phyloP scores from a whole-genome alignment of 148 eudicot species.

The Fagopyrum tataricum region DNA sequence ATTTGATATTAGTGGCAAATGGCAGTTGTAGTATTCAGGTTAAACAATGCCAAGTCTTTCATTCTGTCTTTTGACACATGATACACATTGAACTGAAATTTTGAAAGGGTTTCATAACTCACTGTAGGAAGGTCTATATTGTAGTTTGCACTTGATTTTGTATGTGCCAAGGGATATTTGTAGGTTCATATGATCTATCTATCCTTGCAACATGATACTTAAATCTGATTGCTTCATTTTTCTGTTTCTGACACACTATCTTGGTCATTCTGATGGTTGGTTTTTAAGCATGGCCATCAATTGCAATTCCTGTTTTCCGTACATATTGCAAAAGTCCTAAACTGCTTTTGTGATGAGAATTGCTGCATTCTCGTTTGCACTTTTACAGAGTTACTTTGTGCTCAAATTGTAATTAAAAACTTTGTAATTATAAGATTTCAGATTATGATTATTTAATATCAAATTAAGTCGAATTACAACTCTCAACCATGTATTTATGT shows the following conservation, averaged over 20 bases:
- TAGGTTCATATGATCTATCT: not conserved
- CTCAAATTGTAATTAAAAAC: not conserved
- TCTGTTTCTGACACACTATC: not conserved
- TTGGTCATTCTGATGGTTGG: not conserved
- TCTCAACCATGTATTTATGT: not conserved
- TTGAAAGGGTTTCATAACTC: not conserved
- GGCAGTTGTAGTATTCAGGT: not conserved
- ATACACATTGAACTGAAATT: not conserved
- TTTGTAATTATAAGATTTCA: not conserved
- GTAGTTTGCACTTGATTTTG: not conserved
- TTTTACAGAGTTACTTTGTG: not conserved
- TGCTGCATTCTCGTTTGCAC: not conserved
- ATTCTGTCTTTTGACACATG: not conserved
- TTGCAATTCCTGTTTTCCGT: not conserved
- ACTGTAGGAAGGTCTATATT: not conserved
- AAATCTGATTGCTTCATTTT: not conserved
- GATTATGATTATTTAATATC: not conserved
- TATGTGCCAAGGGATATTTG: not conserved
- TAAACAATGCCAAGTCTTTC: not conserved
- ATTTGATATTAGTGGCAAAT: not conserved
- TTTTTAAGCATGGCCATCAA: not conserved
- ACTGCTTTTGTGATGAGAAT: not conserved
- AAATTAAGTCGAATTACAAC: not conserved
- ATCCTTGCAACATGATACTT: too few relatives aligned
- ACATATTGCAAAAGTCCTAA: not conserved